phyloP scores from a whole-genome alignment of 805 yeast genomes.

The Cyberlindnera americana region DNA sequence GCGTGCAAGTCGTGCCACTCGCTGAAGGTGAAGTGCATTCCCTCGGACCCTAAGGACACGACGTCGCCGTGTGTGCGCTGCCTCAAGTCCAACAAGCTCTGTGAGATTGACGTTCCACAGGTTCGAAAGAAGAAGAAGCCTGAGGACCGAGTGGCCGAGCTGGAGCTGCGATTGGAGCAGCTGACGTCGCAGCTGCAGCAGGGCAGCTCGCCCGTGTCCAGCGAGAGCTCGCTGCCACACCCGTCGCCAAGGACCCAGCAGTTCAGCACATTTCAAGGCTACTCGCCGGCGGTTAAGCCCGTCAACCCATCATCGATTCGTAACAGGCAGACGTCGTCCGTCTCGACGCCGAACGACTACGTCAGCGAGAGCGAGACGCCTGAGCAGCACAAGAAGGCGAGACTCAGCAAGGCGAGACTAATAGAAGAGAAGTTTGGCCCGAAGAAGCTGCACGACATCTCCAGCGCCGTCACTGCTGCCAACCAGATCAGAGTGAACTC shows the following conservation, averaged over 20 bases:
- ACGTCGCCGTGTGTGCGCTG: slow-evolving; percentile 74
- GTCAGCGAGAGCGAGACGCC: slow-evolving; percentile 9
- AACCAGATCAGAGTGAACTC: slow-evolving; percentile 35
- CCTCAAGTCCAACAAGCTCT: slow-evolving; percentile 52
- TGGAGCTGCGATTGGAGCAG: slow-evolving; percentile 29
- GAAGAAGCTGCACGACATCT: slow-evolving; percentile 39
- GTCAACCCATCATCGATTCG: slow-evolving; percentile 6
- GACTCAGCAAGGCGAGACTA: slow-evolving; percentile 31
- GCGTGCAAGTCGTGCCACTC: slow-evolving; percentile 78
- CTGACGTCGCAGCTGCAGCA: slow-evolving; percentile 20
- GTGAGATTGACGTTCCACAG: slow-evolving; percentile 65
- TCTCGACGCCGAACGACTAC: slow-evolving; percentile 6
- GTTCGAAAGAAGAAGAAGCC: slow-evolving; percentile 44
- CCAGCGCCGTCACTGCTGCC: slow-evolving; percentile 42
- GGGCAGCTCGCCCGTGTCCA: slow-evolving; percentile 9
- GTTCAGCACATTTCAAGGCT: slow-evolving; percentile 2
- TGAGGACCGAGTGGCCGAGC: slow-evolving; percentile 30
- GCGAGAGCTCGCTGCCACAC: slow-evolving; percentile 6
- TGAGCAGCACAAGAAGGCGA: slow-evolving; percentile 23
- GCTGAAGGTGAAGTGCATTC: slow-evolving; percentile 80
- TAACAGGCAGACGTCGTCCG: background rate
- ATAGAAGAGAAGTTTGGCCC: slow-evolving; percentile 40
- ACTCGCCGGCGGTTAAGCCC: slow-evolving; percentile 1
- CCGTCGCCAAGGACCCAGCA: background rate
- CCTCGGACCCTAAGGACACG: slow-evolving; percentile 55